Percentiles rank a stretch among this genome's conserved stretches.
phyloP scores from a whole-genome alignment of 257 asterid genomes.

The Petunia axillaris region DNA sequence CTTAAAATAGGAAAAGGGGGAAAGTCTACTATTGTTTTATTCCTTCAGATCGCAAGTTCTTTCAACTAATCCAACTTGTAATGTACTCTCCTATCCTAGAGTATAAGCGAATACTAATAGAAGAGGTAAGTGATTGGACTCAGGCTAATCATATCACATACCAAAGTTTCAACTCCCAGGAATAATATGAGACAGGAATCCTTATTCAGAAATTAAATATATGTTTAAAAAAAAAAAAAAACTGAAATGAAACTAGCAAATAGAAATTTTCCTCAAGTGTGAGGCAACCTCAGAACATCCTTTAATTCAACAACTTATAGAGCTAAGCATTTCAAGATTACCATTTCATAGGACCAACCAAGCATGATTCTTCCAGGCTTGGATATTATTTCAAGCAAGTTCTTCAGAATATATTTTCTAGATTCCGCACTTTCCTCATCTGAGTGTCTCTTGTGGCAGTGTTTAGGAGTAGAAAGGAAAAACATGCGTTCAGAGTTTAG shows the following conservation, averaged over 20 bases:
- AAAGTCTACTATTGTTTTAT: neutral
- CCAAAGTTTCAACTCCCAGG: neutral
- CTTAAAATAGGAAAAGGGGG: constrained; percentile 4
- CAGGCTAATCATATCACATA: neutral
- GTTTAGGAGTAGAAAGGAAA: neutral
- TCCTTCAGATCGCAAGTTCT: neutral
- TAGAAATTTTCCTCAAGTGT: neutral
- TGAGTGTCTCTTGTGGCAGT: neutral
- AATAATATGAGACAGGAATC: neutral
- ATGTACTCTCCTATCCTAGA: neutral
- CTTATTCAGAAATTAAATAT: no score
- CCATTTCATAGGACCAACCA: neutral
- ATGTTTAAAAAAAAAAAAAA: neutral
- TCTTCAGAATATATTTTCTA: neutral
- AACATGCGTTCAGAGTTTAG: neutral
- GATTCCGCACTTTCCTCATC: constrained; percentile 11
- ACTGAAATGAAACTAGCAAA: neutral
- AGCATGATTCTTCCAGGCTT: neutral
- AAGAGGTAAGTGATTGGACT: neutral
- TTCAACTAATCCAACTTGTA: neutral
- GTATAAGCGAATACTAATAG: neutral
- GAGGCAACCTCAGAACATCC: neutral
- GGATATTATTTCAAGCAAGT: neutral
- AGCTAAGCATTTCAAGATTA: constrained; percentile 11
- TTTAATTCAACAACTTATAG: neutral